Evolutionary conservation across 306 rosid genomes (phyloP).

Genomic region (Aeschynomene evenia): DNA sequence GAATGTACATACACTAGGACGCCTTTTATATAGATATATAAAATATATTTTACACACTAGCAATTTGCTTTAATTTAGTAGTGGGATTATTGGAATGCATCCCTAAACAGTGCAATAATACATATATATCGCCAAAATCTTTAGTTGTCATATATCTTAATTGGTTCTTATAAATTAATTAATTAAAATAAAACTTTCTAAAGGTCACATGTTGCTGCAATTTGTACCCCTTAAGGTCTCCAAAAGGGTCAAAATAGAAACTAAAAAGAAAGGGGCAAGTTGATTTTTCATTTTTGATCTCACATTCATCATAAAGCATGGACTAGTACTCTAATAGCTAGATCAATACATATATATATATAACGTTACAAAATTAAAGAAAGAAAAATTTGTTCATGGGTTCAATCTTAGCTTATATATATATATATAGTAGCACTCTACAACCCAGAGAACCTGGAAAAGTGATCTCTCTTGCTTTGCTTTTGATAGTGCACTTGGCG

Average conservation of each 20-base stretch:
- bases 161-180: too few species aligned
- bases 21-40: too few species aligned
- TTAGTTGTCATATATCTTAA: background rate
- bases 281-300: background rate
- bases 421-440: background rate
- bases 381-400: background rate
- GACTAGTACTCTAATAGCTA: too few species aligned
- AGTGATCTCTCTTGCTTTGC: background rate
- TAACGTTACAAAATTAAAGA: background rate
- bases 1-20: slow-evolving; percentile 1
- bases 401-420: too few species aligned
- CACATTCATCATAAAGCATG: background rate
- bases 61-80: background rate
- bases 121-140: background rate
- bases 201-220: background rate
- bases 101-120: background rate
- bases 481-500: background rate
- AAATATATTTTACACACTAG: background rate
- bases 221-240: background rate
- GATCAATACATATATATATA: too few species aligned
- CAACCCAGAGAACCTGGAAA: background rate
- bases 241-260: background rate
- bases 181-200: too few species aligned
- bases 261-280: background rate
- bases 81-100: slow-evolving; percentile 11